phyloP scores from a whole-genome alignment of 179 eudicot genomes.

The Sideroxylon spinosum region DNA sequence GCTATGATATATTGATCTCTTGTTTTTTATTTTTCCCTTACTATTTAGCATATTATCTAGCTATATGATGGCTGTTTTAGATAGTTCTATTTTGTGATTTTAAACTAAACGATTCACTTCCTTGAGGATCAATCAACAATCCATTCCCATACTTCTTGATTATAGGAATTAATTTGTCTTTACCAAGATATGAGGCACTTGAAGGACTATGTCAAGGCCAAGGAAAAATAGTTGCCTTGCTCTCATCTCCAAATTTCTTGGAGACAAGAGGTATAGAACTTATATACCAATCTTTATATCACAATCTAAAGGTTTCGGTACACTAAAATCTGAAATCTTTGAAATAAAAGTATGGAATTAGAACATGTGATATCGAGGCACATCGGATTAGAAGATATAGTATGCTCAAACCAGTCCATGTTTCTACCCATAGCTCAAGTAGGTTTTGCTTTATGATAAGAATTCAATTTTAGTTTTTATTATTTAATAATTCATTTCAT shows the following conservation, averaged over 20 bases:
- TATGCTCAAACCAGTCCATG: background rate
- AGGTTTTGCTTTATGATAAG: background rate
- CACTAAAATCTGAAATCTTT: background rate
- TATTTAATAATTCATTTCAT: constrained; percentile 12
- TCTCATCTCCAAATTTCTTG: constrained; percentile 49
- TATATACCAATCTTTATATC: background rate
- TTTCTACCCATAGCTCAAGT: constrained; percentile 6
- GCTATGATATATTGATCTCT: constrained; percentile 8
- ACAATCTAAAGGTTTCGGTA: background rate
- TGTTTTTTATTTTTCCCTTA: constrained; percentile 5
- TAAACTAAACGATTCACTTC: background rate
- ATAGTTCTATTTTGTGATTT: background rate
- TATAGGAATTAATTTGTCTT: constrained; percentile 16
- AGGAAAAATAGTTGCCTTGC: constrained; percentile 46
- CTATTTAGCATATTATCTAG: constrained; percentile 10
- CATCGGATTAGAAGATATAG: background rate
- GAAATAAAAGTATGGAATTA: background rate
- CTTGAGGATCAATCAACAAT: background rate
- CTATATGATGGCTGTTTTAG: background rate
- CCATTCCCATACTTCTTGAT: background rate
- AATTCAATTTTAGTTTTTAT: background rate
- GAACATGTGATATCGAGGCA: background rate
- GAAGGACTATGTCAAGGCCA: constrained; percentile 34
- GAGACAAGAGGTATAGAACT: constrained; percentile 68
- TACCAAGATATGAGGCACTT: constrained; percentile 47